Evolutionary conservation across 208 protist genomes (phyloP).

Genomic region (Trypanosomatidae sp.): DNA sequence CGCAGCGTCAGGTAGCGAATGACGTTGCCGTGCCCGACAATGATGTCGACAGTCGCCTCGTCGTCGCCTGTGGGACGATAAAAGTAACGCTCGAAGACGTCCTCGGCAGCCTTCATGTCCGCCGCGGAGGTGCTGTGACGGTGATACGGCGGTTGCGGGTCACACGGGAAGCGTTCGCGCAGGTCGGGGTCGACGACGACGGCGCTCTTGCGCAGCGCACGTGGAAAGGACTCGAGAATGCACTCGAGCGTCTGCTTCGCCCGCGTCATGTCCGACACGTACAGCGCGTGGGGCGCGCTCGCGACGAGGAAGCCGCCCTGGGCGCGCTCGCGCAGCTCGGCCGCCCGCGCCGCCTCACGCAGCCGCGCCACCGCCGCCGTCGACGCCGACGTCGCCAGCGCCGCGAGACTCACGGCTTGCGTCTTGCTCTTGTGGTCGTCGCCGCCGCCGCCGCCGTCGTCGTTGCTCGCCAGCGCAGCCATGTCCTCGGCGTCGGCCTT

Average conservation of each 20-base stretch:
- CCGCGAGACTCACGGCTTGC: conserved; percentile 1
- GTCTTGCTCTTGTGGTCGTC: no score
- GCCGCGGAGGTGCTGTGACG: conserved; percentile 5
- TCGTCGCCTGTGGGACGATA: conserved; percentile 19
- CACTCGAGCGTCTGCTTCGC: conserved; percentile 42
- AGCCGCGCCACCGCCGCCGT: no score
- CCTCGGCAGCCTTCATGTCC: conserved; percentile 28
- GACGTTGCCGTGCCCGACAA: conserved; percentile 76
- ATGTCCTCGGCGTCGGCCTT: background rate
- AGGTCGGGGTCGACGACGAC: conserved; percentile 23
- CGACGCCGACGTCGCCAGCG: no score
- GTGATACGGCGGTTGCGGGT: conserved; percentile 16
- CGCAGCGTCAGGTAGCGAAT: conserved; percentile 81
- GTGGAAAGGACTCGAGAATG: conserved; percentile 29
- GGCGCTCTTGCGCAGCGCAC: conserved; percentile 3
- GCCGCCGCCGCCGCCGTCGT: no score
- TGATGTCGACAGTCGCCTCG: conserved; percentile 30
- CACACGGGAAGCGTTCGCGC: conserved; percentile 47
- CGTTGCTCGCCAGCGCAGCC: background rate
- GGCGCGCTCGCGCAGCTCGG: background rate
- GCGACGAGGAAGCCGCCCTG: conserved; percentile 15
- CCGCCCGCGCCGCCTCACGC: conserved; percentile 4
- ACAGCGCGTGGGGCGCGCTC: conserved; percentile 11
- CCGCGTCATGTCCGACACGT: conserved; percentile 47
- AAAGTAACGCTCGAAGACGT: conserved; percentile 54